A percentile compares a stretch with the other conserved stretches of the same genome.
Evolutionary conservation across 1,139 yeast species (phyloP).

Genomic region (Hanseniaspora gamundiae): DNA sequence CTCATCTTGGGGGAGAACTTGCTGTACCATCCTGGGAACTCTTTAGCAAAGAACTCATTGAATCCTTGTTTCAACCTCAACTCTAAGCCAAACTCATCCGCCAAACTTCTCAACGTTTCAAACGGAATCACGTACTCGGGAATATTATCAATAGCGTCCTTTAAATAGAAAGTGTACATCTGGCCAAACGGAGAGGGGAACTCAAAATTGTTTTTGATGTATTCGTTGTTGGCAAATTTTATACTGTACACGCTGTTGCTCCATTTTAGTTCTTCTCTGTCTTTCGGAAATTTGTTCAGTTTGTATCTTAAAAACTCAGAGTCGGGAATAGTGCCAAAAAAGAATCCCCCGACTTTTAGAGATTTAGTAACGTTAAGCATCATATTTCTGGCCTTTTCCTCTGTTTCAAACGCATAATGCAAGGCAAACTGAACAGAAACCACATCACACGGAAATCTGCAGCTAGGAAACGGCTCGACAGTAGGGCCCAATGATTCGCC

Average conservation of each 20-base stretch:
- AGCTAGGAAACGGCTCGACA: slow-evolving; percentile 53
- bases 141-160: slow-evolving; percentile 91
- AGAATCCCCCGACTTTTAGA: slow-evolving; percentile 68
- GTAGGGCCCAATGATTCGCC: slow-evolving; percentile 55
- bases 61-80: slow-evolving; percentile 67
- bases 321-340: slow-evolving; percentile 90
- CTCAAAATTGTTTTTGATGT: slow-evolving; percentile 47
- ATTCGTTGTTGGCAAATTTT: slow-evolving; percentile 59
- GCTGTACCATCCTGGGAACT: slow-evolving; percentile 53
- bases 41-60: slow-evolving; percentile 69
- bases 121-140: slow-evolving; percentile 98
- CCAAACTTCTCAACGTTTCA: slow-evolving; percentile 69
- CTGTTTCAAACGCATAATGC: slow-evolving; percentile 89
- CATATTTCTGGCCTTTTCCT: slow-evolving; percentile 61
- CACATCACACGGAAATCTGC: slow-evolving; percentile 72
- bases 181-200: slow-evolving; percentile 77
- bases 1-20: slow-evolving; percentile 51
- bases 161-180: slow-evolving; percentile 64
- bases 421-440: slow-evolving; percentile 86
- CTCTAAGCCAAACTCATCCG: slow-evolving; percentile 72
- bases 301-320: slow-evolving; percentile 70
- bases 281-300: slow-evolving; percentile 35
- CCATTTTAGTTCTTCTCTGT: slow-evolving; percentile 43
- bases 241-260: slow-evolving; percentile 80
- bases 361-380: slow-evolving; percentile 67